These are phyloP conservation scores for Penicillium oxalicum DNA, from an alignment of 2,329 filamentous ascomycete species.

Conservation along the genomic window DNA sequence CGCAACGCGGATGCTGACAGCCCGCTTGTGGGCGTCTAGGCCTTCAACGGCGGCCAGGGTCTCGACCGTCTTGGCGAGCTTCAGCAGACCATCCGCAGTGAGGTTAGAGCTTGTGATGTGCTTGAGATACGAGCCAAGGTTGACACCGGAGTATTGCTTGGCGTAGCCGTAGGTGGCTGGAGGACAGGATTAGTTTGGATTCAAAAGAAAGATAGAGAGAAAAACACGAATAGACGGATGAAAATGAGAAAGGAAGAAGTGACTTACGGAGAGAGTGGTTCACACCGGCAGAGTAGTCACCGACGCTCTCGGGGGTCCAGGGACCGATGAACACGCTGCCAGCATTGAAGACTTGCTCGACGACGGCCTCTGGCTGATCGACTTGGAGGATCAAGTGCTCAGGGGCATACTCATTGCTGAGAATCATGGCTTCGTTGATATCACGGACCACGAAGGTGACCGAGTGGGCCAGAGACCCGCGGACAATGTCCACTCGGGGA, in stretches of 20 bases:
- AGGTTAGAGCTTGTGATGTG: constrained; percentile 94
- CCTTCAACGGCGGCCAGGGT: constrained; percentile 90
- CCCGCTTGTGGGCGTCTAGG: constrained; percentile 81
- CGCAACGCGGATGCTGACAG: constrained; percentile 60
- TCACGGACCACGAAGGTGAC: constrained; percentile 73
- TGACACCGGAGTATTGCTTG: constrained; percentile 97
- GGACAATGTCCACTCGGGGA: constrained; percentile 87
- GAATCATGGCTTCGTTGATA: constrained; percentile 65
- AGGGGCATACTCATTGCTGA: constrained; percentile 92
- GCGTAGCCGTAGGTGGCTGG: constrained; percentile 94
- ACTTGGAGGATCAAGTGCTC: constrained; percentile 95
- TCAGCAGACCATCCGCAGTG: constrained; percentile 74
- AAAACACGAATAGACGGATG: not conserved
- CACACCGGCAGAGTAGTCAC: constrained; percentile 95
- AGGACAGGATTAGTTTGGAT: constrained; percentile 17
- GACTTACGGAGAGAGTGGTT: constrained; percentile 93
- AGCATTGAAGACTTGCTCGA: constrained; percentile 81
- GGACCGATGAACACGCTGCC: constrained; percentile 92
- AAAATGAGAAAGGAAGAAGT: not conserved
- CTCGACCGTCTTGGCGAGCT: constrained; percentile 88
- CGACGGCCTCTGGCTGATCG: constrained; percentile 64
- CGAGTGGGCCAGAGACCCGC: constrained; percentile 83
- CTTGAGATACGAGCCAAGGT: constrained; percentile 91
- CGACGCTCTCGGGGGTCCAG: constrained; percentile 97
- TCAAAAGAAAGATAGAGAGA: not conserved